phyloP scores from a whole-genome alignment of 1,139 yeast species.

The Nakaseomyces uthaithaninus region DNA sequence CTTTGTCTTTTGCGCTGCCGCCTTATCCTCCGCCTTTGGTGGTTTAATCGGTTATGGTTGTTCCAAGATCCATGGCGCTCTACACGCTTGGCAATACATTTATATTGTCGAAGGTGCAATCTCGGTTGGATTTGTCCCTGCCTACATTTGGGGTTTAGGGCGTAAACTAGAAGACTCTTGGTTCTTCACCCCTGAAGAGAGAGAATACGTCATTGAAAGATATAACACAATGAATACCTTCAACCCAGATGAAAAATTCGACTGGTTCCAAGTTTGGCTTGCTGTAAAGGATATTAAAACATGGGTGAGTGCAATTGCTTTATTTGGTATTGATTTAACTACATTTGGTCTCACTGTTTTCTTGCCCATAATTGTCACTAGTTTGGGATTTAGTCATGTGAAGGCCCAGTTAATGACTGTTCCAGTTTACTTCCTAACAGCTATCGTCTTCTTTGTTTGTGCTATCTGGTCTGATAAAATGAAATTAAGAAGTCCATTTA shows the following conservation, averaged over 20 bases:
- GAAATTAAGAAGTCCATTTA: slow-evolving; percentile 33
- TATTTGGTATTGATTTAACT: slow-evolving; percentile 42
- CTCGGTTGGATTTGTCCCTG: slow-evolving; percentile 44
- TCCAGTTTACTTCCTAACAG: slow-evolving; percentile 42
- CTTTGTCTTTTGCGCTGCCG: slow-evolving; percentile 37
- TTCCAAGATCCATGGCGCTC: slow-evolving; percentile 33
- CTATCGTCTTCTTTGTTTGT: slow-evolving; percentile 34
- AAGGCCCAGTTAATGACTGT: slow-evolving; percentile 44
- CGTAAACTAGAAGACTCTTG: slow-evolving; percentile 31
- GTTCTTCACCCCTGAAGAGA: slow-evolving; percentile 44
- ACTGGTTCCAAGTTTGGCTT: slow-evolving; percentile 37
- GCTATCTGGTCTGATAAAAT: slow-evolving; percentile 38
- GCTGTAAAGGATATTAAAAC: slow-evolving; percentile 39
- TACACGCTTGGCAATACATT: slow-evolving; percentile 50
- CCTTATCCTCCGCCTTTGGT: slow-evolving; percentile 41
- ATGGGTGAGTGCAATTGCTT: slow-evolving; percentile 36
- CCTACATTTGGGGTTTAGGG: slow-evolving; percentile 28
- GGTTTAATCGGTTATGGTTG: slow-evolving; percentile 41
- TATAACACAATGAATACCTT: slow-evolving; percentile 35
- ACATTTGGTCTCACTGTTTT: slow-evolving; percentile 44
- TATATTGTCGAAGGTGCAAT: slow-evolving; percentile 48
- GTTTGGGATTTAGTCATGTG: slow-evolving; percentile 39
- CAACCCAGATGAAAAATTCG: slow-evolving; percentile 34
- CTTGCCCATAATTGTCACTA: slow-evolving; percentile 40
- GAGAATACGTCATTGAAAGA: slow-evolving; percentile 40